These are phyloP conservation scores for Globisporangium splendens DNA, from an alignment of 352 stramenopile genomes.

Conservation along the genomic window DNA sequence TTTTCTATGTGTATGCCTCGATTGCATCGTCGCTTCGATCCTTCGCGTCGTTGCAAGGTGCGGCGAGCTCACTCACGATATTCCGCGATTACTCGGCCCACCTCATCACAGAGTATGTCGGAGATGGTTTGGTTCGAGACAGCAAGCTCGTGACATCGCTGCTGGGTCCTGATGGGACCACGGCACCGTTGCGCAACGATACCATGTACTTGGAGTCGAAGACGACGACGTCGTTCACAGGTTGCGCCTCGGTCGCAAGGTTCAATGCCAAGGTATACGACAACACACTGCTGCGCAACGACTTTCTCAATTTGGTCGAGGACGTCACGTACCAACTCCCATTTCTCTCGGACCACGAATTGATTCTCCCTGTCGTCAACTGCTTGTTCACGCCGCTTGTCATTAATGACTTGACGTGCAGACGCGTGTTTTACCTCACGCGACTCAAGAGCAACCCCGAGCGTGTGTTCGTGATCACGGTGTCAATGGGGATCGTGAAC, in stretches of 20 bases:
- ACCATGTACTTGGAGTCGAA: conserved; percentile 29
- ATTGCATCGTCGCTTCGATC: no score
- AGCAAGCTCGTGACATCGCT: conserved; percentile 25
- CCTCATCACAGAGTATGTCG: conserved; percentile 28
- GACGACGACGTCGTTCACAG: conserved; percentile 11
- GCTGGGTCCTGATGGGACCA: conserved; percentile 10
- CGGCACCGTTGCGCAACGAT: conserved; percentile 23
- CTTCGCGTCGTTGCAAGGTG: not conserved
- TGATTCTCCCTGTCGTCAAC: conserved; percentile 38
- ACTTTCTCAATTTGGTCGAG: conserved; percentile 16
- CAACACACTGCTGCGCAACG: conserved; percentile 25
- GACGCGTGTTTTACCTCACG: not conserved
- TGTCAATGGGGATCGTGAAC: conserved; percentile 25
- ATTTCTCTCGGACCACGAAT: conserved; percentile 11
- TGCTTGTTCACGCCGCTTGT: conserved; percentile 29
- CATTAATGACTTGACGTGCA: conserved; percentile 26
- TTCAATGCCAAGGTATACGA: conserved; percentile 22
- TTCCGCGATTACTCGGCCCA: conserved; percentile 12
- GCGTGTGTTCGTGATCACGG: conserved; percentile 18
- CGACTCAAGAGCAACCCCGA: not conserved
- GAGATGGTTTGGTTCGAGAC: conserved; percentile 18
- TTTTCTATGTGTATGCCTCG: no score
- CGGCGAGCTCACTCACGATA: conserved; percentile 12
- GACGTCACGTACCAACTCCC: conserved; percentile 33
- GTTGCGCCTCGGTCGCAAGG: not conserved